These are phyloP conservation scores for Microcyclosporella mali DNA, from an alignment of 2,329 filamentous ascomycete genomes.

Conservation along the genomic window DNA sequence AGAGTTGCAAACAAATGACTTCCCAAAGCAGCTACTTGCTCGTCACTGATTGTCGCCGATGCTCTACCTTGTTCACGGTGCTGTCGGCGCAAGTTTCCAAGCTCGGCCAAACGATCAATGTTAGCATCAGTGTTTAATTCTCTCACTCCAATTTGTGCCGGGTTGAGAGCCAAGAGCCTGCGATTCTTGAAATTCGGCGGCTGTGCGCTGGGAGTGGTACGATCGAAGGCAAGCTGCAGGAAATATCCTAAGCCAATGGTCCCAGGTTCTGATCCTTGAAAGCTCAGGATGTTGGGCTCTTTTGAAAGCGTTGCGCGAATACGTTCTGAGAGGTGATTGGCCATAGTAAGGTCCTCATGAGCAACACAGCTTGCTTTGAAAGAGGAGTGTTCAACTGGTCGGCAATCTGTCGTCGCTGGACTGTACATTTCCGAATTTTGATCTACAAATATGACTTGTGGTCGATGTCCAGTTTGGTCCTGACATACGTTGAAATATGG, in stretches of 20 bases:
- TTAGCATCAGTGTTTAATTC: conserved; percentile 16
- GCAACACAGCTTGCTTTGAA: conserved; percentile 17
- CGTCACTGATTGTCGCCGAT: conserved; percentile 9
- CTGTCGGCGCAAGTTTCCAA: conserved; percentile 7
- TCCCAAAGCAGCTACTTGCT: conserved; percentile 22
- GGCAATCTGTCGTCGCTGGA: conserved; percentile 11
- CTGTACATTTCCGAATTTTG: conserved; percentile 7
- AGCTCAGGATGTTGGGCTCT: conserved; percentile 44
- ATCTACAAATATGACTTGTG: conserved; percentile 17
- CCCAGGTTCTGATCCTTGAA: conserved; percentile 41
- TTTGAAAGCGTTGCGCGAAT: conserved; percentile 28
- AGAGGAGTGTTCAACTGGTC: conserved; percentile 11
- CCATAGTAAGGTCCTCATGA: conserved; percentile 1
- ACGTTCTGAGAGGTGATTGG: not conserved
- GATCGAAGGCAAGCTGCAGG: conserved; percentile 38
- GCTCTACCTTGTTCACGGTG: conserved; percentile 3
- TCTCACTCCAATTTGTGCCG: conserved; percentile 23
- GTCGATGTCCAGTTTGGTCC: conserved; percentile 6
- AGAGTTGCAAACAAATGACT: conserved; percentile 23
- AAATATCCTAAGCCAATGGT: conserved; percentile 44
- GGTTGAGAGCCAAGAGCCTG: conserved; percentile 15
- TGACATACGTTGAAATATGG: conserved; percentile 23
- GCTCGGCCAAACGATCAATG: conserved; percentile 21
- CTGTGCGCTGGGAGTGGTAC: not conserved
- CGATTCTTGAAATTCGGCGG: conserved; percentile 25